phyloP scores from a whole-genome alignment of 805 yeast genomes.

The Cyberlindnera xylosilytica region DNA sequence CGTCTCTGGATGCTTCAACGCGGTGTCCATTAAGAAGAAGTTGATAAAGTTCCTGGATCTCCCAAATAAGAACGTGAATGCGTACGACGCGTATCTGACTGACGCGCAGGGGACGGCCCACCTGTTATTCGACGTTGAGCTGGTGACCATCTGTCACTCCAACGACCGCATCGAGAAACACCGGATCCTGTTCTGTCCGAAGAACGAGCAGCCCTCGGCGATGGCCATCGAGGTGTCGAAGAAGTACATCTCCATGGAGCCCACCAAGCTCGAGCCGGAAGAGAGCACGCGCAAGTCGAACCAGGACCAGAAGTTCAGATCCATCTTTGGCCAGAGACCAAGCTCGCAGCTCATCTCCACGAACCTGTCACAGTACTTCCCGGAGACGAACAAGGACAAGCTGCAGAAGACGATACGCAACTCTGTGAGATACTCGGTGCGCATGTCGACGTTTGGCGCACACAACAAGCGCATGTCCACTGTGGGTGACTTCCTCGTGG shows the following conservation, averaged over 20 bases:
- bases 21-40: slow-evolving; percentile 70
- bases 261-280: slow-evolving; percentile 11
- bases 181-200: slow-evolving; percentile 64
- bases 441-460: slow-evolving; percentile 40
- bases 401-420: slow-evolving; percentile 79
- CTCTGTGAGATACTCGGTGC: slow-evolving; percentile 74
- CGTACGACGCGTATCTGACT: slow-evolving; percentile 61
- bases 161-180: slow-evolving; percentile 66
- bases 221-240: slow-evolving; percentile 56
- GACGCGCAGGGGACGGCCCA: slow-evolving; percentile 40
- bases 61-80: slow-evolving; percentile 37
- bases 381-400: slow-evolving; percentile 68
- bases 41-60: slow-evolving; percentile 58
- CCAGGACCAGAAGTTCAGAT: slow-evolving; percentile 29
- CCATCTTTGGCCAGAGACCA: slow-evolving; percentile 83
- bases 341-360: slow-evolving; percentile 89
- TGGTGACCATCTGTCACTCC: slow-evolving; percentile 80
- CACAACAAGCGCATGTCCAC: slow-evolving; percentile 38
- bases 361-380: slow-evolving; percentile 87
- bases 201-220: slow-evolving; percentile 59
- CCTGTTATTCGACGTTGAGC: slow-evolving; percentile 69
- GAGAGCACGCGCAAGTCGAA: background rate
- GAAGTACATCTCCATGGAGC: slow-evolving; percentile 30
- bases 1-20: slow-evolving; percentile 76
- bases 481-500: slow-evolving; percentile 61